Evolutionary conservation across 768 basidiomycete species (phyloP), one percentile per base, ranked within the genome.

Genomic region (Cyclocybe aegerita): DNA sequence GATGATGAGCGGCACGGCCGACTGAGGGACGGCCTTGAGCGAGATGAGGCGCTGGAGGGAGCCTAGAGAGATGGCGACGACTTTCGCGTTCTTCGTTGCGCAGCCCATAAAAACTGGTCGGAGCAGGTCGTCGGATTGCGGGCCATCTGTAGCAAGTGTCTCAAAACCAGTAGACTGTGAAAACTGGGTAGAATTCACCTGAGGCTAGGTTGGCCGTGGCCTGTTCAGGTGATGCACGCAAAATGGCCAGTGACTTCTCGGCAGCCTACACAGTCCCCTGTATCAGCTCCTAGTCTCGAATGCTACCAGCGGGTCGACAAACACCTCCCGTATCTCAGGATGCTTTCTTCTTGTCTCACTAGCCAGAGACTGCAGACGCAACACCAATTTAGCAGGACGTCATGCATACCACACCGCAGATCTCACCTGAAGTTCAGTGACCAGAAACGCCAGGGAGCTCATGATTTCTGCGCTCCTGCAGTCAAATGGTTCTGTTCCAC

Each of bases 51-150:
- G 83, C 65, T 97, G 94, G 14, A 98, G 77, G 0, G 93, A 93
- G 38, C 93, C 88, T 0, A 98, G 81, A 6, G 90, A 89, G 56
- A 98, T 93, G 0, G 90, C 89, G 39, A 98, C 86, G 46, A 98
- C 89, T 77, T 98, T 98, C 1, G 90, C 84, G 59, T 93, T 93
- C 70, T 88, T 92, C 4, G 93, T 97, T 29, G 88, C 85, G 58
- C 93, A 94, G 42, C 93, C 93, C 85, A 96, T 91, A 62, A 94
- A 93, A 1, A 98, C 85, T 0, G 96, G 96, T 42, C 82, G 76
- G 14, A 96, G 77, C 17, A 97, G 77, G 53, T 88, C 88, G 39
- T 88, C 83, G 1, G 91, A 85, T 66, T 90, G 87, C 7, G 86
- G 82, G 3, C 85, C 83, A 77, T 90, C 86, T 90, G 56, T 8